Percentiles rank a stretch among this genome's conserved stretches.
Conservation (phyloP, 768 basidiomycete genomes). For the Mycena rosella region DNA sequence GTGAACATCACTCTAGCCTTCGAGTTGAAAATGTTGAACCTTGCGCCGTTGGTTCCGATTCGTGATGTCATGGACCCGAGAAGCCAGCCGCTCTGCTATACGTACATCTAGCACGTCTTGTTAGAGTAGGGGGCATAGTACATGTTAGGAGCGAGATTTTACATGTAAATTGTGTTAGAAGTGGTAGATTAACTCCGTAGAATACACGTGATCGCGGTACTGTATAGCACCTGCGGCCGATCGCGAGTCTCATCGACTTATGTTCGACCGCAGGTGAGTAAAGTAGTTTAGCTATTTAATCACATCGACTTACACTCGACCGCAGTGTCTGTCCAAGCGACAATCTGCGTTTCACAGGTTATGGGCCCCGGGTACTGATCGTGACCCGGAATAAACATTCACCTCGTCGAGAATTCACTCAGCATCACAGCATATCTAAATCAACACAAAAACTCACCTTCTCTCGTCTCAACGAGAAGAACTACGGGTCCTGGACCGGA, state of each 20-base stretch:
- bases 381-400: constrained; percentile 2
- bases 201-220: constrained; percentile 17
- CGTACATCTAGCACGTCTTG: constrained; percentile 32
- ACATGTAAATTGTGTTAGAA: too few relatives aligned
- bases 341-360: constrained; percentile 26
- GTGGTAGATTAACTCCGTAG: constrained; percentile 9
- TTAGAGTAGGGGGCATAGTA: too few relatives aligned
- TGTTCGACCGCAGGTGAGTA: constrained; percentile 25
- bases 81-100: constrained; percentile 24
- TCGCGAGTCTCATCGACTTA: constrained; percentile 21
- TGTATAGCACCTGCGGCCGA: constrained; percentile 11
- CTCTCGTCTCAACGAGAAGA: constrained; percentile 24
- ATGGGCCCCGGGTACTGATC: constrained; percentile 19
- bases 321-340: constrained; percentile 11
- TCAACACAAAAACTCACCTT: neutral
- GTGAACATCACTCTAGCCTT: constrained; percentile 33
- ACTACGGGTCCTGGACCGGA: constrained; percentile 15
- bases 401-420: neutral
- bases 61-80: constrained; percentile 32
- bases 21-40: constrained; percentile 29
- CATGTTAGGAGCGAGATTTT: too few relatives aligned
- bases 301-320: constrained; percentile 27
- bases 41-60: constrained; percentile 28
- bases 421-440: constrained; percentile 10
- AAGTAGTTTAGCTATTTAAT: neutral